Evolutionary conservation across 2,329 filamentous ascomycete species (phyloP).

Genomic region (Trichoderma koningii): DNA sequence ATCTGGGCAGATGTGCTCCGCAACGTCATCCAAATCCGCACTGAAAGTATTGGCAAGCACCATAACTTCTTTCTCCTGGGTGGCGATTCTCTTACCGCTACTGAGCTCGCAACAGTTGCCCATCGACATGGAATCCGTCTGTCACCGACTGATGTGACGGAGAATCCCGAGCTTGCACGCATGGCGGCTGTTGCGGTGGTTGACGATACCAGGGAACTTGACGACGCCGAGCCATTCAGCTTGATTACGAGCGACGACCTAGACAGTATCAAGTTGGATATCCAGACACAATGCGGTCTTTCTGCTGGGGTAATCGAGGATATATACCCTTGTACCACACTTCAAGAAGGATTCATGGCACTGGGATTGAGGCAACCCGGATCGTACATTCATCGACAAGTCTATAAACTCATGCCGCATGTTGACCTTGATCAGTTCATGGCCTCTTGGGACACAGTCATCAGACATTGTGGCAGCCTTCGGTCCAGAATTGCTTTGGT

Average conservation of each 20-base stretch:
- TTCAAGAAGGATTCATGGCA: conserved; percentile 23
- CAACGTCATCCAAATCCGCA: conserved; percentile 3
- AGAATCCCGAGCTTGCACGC: conserved; percentile 12
- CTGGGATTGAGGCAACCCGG: conserved; percentile 19
- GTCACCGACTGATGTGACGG: not conserved
- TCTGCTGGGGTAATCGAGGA: conserved; percentile 2
- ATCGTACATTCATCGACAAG: conserved; percentile 17
- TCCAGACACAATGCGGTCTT: not conserved
- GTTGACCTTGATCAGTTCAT: conserved; percentile 13
- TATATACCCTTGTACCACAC: conserved; percentile 18
- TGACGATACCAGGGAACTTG: not conserved
- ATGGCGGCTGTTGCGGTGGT: conserved; percentile 12
- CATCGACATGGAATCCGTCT: conserved; percentile 17
- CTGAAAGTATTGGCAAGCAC: conserved; percentile 26
- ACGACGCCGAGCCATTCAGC: not conserved
- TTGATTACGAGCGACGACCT: not conserved
- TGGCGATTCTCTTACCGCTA: conserved; percentile 17
- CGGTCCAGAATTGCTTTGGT: conserved; percentile 23
- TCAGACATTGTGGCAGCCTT: conserved; percentile 8
- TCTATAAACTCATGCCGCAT: conserved; percentile 4
- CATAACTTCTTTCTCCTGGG: conserved; percentile 22
- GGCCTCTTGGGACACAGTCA: conserved; percentile 33
- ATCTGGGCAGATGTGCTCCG: conserved; percentile 18
- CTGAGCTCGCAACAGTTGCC: conserved; percentile 16
- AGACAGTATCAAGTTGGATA: not conserved